A percentile compares a stretch with the other conserved stretches of the same genome.
Conservation (phyloP, 2,329 filamentous ascomycete genomes). For the Arthrobotrys iridis region DNA sequence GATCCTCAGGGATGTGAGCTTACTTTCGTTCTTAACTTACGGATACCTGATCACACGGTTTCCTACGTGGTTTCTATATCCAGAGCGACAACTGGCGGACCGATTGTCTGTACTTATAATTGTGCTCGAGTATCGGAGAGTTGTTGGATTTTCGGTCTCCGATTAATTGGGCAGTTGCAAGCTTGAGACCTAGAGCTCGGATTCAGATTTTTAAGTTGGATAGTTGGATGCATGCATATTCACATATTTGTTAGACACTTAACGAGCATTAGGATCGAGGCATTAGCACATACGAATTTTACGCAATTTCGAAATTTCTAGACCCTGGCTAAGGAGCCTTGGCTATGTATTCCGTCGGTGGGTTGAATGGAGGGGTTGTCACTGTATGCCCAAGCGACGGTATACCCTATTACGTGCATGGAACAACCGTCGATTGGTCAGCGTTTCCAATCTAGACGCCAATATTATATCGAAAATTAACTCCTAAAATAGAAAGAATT, state of each 20-base stretch:
- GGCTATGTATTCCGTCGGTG: background rate
- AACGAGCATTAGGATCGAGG: too few species aligned
- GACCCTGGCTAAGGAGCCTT: too few species aligned
- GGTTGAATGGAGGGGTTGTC: background rate
- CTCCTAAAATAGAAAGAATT: background rate
- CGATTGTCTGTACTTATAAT: background rate
- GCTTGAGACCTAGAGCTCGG: too few species aligned
- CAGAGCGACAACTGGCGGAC: too few species aligned
- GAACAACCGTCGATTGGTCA: background rate
- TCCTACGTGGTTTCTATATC: constrained; percentile 4
- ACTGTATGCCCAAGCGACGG: background rate
- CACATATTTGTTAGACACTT: too few species aligned
- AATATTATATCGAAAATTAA: background rate
- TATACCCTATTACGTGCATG: constrained; percentile 1
- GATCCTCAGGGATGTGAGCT: background rate
- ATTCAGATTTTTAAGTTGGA: too few species aligned
- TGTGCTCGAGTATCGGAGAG: background rate
- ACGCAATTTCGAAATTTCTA: too few species aligned
- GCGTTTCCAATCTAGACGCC: background rate
- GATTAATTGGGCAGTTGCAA: too few species aligned
- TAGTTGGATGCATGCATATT: too few species aligned
- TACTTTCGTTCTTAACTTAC: background rate
- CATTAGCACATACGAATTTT: too few species aligned
- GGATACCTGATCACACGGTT: background rate
- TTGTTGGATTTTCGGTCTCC: constrained; percentile 7